Conservation (phyloP, 495 filamentous ascomycete genomes). For the Penicillium coprophilum region DNA sequence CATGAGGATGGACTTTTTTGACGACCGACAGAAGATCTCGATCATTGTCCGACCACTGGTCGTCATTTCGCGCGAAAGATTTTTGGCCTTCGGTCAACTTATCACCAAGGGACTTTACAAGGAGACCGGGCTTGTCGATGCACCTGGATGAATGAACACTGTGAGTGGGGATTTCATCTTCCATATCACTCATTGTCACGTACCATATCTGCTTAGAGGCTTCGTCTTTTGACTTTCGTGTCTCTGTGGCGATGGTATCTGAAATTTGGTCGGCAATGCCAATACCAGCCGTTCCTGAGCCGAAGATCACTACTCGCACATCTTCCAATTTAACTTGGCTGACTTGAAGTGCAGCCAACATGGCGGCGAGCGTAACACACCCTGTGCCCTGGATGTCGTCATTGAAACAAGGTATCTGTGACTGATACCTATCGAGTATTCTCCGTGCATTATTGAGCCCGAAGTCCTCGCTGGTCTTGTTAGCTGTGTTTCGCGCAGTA, state of each 20-base stretch:
- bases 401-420: slow-evolving; percentile 80
- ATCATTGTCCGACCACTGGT: slow-evolving; percentile 60
- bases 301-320: slow-evolving; percentile 70
- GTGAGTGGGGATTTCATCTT: not conserved
- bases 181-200: slow-evolving; percentile 4
- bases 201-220: slow-evolving; percentile 81
- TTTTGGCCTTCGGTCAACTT: slow-evolving; percentile 64
- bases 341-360: slow-evolving; percentile 71
- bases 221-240: slow-evolving; percentile 66
- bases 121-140: slow-evolving; percentile 79
- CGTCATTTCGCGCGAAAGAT: slow-evolving; percentile 62
- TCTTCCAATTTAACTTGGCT: slow-evolving; percentile 65
- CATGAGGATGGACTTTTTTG: slow-evolving; percentile 71
- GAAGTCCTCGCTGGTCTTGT: slow-evolving; percentile 53
- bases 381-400: slow-evolving; percentile 92
- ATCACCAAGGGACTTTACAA: slow-evolving; percentile 61
- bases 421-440: slow-evolving; percentile 71
- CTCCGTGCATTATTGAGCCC: slow-evolving; percentile 58
- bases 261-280: slow-evolving; percentile 83
- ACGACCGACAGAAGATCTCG: slow-evolving; percentile 65
- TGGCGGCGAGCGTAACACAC: slow-evolving; percentile 79
- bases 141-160: slow-evolving; percentile 53
- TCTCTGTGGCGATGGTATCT: slow-evolving; percentile 72
- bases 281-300: slow-evolving; percentile 81
- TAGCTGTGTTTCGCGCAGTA: not conserved